Evolutionary conservation across 257 asterid genomes (phyloP).

Genomic region (Ilex aquifolium): DNA sequence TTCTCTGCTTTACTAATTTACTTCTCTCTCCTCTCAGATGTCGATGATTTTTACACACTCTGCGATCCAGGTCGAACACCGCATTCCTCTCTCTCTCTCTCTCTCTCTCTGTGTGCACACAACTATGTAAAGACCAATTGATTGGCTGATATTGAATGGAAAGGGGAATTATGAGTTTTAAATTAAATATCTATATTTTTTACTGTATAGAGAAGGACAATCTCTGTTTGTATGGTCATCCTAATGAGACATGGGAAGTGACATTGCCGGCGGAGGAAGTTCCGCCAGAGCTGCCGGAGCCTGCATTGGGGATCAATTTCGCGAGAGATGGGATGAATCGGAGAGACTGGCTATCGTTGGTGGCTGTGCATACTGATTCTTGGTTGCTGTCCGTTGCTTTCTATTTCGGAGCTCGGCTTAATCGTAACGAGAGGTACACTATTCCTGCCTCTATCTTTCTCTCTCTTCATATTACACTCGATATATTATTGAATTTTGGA

Average conservation of each 20-base stretch:
- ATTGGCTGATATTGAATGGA: no score
- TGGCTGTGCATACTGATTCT: slow-evolving; percentile 13
- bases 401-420: slow-evolving; percentile 33
- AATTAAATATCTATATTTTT: not conserved
- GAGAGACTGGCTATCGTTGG: slow-evolving; percentile 20
- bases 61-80: no score
- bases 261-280: slow-evolving; percentile 32
- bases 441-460: not conserved
- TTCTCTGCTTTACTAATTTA: no score
- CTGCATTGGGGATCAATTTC: slow-evolving; percentile 31
- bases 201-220: slow-evolving; percentile 21
- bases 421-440: slow-evolving; percentile 25
- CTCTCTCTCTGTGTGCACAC: no score
- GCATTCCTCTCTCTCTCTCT: no score
- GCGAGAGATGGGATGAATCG: slow-evolving; percentile 32
- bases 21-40: no score
- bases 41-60: no score
- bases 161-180: no score
- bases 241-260: slow-evolving; percentile 32
- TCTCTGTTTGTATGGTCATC: slow-evolving; percentile 31
- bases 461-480: no score
- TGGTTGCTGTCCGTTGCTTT: slow-evolving; percentile 30
- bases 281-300: slow-evolving; percentile 32
- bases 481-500: no score
- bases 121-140: no score